Conservation (phyloP, 164 flowering plant species). For the Litsea cubeba region DNA sequence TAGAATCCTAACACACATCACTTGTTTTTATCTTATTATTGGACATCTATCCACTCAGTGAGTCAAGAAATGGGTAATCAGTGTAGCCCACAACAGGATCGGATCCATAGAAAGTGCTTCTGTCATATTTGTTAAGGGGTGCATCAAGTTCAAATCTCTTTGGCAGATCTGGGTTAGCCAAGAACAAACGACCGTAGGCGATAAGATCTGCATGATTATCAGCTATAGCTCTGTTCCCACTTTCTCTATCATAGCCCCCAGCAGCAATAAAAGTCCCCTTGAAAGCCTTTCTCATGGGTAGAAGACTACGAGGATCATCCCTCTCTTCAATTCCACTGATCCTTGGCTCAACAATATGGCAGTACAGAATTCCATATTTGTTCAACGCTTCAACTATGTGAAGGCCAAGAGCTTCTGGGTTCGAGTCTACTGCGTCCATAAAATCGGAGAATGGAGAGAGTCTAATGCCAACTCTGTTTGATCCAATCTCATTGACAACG, state of each 20-base stretch:
- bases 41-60: background rate
- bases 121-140: constrained; percentile 29
- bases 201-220: constrained; percentile 29
- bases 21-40: too few species aligned
- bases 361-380: constrained; percentile 33
- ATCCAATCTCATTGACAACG: constrained; percentile 5
- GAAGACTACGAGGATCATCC: constrained; percentile 28
- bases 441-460: constrained; percentile 12
- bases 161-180: constrained; percentile 41
- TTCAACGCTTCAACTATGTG: constrained; percentile 45
- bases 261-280: constrained; percentile 41
- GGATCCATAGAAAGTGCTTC: constrained; percentile 26
- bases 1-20: too few species aligned
- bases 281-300: constrained; percentile 46
- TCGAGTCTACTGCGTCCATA: constrained; percentile 40
- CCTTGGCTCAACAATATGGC: constrained; percentile 54
- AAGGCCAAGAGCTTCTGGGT: constrained; percentile 46
- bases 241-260: constrained; percentile 42
- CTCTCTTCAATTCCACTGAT: constrained; percentile 13
- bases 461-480: constrained; percentile 12
- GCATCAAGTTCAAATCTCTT: constrained; percentile 32
- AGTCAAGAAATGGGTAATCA: constrained; percentile 34
- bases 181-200: constrained; percentile 29
- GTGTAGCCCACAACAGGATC: constrained; percentile 38
- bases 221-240: constrained; percentile 36